A percentile compares a stretch with the other conserved stretches of the same genome.
These are phyloP conservation scores for Neocucurbitaria cava DNA, from an alignment of 2,329 filamentous ascomycete genomes.

Conservation along the genomic window DNA sequence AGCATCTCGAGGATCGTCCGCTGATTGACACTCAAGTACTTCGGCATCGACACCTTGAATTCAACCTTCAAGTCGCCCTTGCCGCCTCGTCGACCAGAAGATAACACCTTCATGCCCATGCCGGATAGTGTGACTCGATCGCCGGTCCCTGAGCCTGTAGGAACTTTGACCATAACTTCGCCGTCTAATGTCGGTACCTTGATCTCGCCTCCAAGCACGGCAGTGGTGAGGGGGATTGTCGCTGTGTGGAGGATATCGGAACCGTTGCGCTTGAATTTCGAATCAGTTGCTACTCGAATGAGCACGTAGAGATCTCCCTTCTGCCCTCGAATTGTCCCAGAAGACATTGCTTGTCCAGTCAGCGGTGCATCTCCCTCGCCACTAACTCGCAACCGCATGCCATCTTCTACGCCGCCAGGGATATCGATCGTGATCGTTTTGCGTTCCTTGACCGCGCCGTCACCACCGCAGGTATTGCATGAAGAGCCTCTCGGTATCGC, in stretches of 20 bases:
- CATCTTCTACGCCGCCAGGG: slow-evolving; percentile 93
- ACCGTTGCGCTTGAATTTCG: slow-evolving; percentile 85
- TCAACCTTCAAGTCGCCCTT: slow-evolving; percentile 89
- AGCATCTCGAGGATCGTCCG: slow-evolving; percentile 93
- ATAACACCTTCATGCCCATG: slow-evolving; percentile 92
- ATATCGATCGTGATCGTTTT: slow-evolving; percentile 90
- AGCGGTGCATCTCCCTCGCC: slow-evolving; percentile 87
- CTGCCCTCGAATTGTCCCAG: slow-evolving; percentile 66
- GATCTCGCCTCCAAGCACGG: slow-evolving; percentile 88
- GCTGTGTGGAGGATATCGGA: slow-evolving; percentile 94
- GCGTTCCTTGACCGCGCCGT: slow-evolving; percentile 82
- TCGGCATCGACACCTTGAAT: slow-evolving; percentile 94
- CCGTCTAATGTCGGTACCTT: slow-evolving; percentile 89
- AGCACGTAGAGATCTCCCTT: slow-evolving; percentile 91
- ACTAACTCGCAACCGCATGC: slow-evolving; percentile 86
- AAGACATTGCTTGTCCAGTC: slow-evolving; percentile 72
- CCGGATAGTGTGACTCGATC: slow-evolving; percentile 88
- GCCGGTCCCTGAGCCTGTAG: slow-evolving; percentile 89
- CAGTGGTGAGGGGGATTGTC: slow-evolving; percentile 88
- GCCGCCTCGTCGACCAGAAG: slow-evolving; percentile 61
- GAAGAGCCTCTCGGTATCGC: slow-evolving; percentile 80
- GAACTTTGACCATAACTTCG: slow-evolving; percentile 87
- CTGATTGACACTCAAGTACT: slow-evolving; percentile 90
- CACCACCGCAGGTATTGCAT: slow-evolving; percentile 79
- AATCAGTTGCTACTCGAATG: slow-evolving; percentile 86